Evolutionary conservation across 2,329 filamentous ascomycete species (phyloP), one percentile per base, ranked within the genome.

Genomic region (Trichoderma sp.): DNA sequence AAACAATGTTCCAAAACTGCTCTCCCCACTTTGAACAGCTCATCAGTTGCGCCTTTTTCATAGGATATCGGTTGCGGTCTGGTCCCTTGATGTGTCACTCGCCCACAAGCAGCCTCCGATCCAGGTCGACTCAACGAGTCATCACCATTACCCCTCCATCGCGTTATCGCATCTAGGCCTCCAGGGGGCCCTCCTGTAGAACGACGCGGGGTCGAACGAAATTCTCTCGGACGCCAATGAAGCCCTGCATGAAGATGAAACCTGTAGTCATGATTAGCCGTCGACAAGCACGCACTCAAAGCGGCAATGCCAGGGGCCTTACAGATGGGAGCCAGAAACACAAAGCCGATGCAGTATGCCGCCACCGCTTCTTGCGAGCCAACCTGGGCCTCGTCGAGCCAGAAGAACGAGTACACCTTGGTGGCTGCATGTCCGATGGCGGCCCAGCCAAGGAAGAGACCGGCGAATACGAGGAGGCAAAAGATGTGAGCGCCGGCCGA

Each of bases 391-490:
- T 81, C 79, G 71, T 87, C 83, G 64, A 87, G 78, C 81, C 85
- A 87, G 76, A 85, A 86, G 71, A 85, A 85, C 11, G 85, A 78
- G 68, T 77, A 80, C 62, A 80, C 80, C 40, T 81, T 81, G 1
- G 84, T 86, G 63, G 83, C 64, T 31, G 80, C 74, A 71, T 82
- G 81, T 29, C 85, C 85, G 58, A 86, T 75, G 11, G 77, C 79
- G 40, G 82, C 85, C 83, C 83, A 87, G 47, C 76, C 81, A 43
- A 87, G 79, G 71, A 87, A 87, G n/a, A 79, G 72, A 14, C 75
- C 79, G 27, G 81, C 80, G 27, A 80, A 74, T 55, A 80, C 76
- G 33, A 83, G 75, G 33, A 84, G 78, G 19, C 82, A 79, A 40
- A 81, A 73, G 21, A 83, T 72, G 71, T 86, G 83, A 11, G 78